Conservation (phyloP, 2,329 filamentous ascomycete species). For the Hypoxylon sp. region DNA sequence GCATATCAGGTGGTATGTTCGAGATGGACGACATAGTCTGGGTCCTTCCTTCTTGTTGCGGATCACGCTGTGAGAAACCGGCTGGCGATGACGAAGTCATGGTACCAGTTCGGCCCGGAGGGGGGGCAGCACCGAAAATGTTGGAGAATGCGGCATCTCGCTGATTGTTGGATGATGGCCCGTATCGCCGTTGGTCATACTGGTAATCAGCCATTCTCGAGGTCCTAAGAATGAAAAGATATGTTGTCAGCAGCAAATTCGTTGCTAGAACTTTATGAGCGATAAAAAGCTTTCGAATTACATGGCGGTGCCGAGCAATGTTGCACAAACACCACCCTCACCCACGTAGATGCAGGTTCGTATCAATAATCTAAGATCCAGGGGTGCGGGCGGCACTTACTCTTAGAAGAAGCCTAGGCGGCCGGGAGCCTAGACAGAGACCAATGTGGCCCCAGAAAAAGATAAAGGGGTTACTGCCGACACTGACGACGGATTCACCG, state of each 20-base stretch:
- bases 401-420: slow-evolving; percentile 54
- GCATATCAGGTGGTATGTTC: slow-evolving; percentile 63
- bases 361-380: slow-evolving; percentile 35
- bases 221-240: slow-evolving; percentile 57
- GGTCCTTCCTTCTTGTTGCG: slow-evolving; percentile 76
- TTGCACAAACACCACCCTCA: slow-evolving; percentile 38
- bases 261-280: slow-evolving; percentile 33
- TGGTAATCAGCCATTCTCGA: slow-evolving; percentile 72
- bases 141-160: slow-evolving; percentile 96
- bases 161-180: slow-evolving; percentile 71
- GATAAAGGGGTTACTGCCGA: slow-evolving; percentile 45
- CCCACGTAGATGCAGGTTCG: slow-evolving; percentile 35
- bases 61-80: slow-evolving; percentile 61
- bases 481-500: slow-evolving; percentile 45
- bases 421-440: slow-evolving; percentile 55
- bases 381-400: slow-evolving; percentile 47
- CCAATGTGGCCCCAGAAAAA: slow-evolving; percentile 45
- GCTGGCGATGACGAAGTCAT: slow-evolving; percentile 84
- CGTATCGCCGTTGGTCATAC: slow-evolving; percentile 69
- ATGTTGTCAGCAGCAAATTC: slow-evolving; percentile 45
- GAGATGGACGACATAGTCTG: slow-evolving; percentile 79
- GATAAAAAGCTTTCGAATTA: slow-evolving; percentile 28
- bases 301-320: slow-evolving; percentile 27
- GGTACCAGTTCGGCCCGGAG: slow-evolving; percentile 91
- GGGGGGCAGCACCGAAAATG: slow-evolving; percentile 91